Conservation (phyloP, 306 rosid species). For the Biancaea sappan region DNA sequence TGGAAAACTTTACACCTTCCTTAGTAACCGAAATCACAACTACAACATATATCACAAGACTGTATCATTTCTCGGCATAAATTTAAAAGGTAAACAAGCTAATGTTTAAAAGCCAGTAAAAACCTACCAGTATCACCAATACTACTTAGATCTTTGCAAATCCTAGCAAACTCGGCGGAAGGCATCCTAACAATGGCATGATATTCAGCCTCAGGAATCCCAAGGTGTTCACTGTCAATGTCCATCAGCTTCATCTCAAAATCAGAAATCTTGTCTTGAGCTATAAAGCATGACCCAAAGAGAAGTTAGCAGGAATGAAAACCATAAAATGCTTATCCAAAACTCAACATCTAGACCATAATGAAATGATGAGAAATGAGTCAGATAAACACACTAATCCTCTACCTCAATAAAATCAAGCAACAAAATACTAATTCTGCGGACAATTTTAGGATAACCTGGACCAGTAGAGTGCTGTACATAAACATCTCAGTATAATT, state of each 20-base stretch:
- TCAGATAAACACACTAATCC: not conserved
- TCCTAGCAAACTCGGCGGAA: conserved; percentile 82
- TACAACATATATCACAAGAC: conserved; percentile 38
- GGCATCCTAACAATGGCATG: conserved; percentile 97
- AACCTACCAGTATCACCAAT: conserved; percentile 92
- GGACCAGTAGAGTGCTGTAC: no score
- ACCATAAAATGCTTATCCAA: not conserved
- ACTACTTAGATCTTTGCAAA: conserved; percentile 87
- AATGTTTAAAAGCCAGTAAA: not conserved
- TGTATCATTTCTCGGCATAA: not conserved
- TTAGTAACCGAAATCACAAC: conserved; percentile 92
- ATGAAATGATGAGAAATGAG: not conserved
- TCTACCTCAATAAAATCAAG: not conserved
- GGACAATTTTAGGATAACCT: not conserved
- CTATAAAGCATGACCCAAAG: conserved; percentile 25
- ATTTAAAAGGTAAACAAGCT: not conserved
- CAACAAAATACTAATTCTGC: not conserved
- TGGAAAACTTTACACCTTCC: conserved; percentile 96
- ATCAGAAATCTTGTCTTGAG: conserved; percentile 84
- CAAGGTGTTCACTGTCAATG: conserved; percentile 95
- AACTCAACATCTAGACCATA: not conserved
- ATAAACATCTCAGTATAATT: not conserved
- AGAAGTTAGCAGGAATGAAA: not conserved
- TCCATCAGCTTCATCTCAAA: conserved; percentile 99
- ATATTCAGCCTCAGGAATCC: conserved; percentile 93